Conservation (phyloP, 345 rosid species). For the Brassica nigra region DNA sequence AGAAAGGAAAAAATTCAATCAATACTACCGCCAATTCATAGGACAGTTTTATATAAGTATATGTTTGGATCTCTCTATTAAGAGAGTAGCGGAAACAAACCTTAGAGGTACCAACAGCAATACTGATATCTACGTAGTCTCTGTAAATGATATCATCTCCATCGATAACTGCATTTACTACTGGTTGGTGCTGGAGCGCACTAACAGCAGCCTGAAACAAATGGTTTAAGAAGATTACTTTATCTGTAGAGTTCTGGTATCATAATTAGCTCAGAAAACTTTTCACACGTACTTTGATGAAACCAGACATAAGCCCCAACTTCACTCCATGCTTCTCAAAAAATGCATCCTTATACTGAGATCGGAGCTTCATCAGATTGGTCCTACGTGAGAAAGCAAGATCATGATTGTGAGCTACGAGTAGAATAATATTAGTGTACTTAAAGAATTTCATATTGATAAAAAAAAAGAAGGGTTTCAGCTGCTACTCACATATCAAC, state of each 20-base stretch:
- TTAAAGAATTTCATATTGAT: background rate
- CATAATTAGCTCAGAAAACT: background rate
- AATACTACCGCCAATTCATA: background rate
- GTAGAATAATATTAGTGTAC: background rate
- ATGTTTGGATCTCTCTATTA: background rate
- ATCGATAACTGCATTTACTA: slow-evolving; percentile 95
- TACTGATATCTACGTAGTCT: slow-evolving; percentile 91
- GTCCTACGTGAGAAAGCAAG: slow-evolving; percentile 56
- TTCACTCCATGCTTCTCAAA: slow-evolving; percentile 97
- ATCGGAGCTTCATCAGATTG: slow-evolving; percentile 94
- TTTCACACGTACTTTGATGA: slow-evolving; percentile 62
- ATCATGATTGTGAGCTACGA: background rate
- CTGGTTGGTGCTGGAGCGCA: slow-evolving; percentile 93
- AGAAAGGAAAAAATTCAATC: slow-evolving; percentile 20
- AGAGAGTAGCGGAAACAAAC: slow-evolving; percentile 33
- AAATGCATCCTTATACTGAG: slow-evolving; percentile 96
- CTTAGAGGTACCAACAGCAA: slow-evolving; percentile 77
- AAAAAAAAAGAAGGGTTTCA: background rate
- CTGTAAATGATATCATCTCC: slow-evolving; percentile 98
- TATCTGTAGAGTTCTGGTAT: background rate
- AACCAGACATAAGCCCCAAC: slow-evolving; percentile 97
- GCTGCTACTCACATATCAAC: slow-evolving; percentile 77
- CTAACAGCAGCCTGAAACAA: slow-evolving; percentile 89
- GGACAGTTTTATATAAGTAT: background rate
- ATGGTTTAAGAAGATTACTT: slow-evolving; percentile 8